These are phyloP conservation scores for Dendrobium catenatum DNA, from an alignment of 106 monocot genomes.

Conservation along the genomic window DNA sequence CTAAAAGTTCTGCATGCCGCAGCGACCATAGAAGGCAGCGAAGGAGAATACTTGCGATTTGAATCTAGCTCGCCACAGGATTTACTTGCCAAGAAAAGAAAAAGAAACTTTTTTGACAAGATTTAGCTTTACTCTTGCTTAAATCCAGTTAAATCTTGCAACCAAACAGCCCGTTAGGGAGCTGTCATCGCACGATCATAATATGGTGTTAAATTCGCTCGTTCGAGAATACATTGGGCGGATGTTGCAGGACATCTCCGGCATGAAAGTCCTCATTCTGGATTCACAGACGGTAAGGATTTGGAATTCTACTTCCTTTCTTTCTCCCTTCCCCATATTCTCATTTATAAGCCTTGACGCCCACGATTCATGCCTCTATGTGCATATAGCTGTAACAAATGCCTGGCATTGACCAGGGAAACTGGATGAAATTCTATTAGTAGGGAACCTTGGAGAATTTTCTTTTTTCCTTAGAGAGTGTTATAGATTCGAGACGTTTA, in stretches of 20 bases:
- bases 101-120: too few relatives aligned
- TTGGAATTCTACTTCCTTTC: background rate
- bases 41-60: too few relatives aligned
- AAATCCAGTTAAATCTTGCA: too few relatives aligned
- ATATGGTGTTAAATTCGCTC: conserved; percentile 58
- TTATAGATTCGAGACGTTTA: background rate
- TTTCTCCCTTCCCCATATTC: background rate
- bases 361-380: background rate
- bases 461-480: background rate
- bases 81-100: too few relatives aligned
- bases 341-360: background rate
- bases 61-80: too few relatives aligned
- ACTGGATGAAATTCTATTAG: background rate
- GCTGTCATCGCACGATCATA: too few relatives aligned
- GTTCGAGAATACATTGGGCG: conserved; percentile 80
- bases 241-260: conserved; percentile 98
- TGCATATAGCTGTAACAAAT: background rate
- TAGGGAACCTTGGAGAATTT: background rate
- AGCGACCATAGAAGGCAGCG: too few relatives aligned
- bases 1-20: too few relatives aligned
- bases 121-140: too few relatives aligned
- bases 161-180: too few relatives aligned
- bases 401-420: background rate
- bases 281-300: conserved; percentile 69
- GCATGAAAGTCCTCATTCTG: conserved; percentile 98